Base-by-base conservation (phyloP, 306 rosid species). In the Dicorynia guianensis region DNA sequence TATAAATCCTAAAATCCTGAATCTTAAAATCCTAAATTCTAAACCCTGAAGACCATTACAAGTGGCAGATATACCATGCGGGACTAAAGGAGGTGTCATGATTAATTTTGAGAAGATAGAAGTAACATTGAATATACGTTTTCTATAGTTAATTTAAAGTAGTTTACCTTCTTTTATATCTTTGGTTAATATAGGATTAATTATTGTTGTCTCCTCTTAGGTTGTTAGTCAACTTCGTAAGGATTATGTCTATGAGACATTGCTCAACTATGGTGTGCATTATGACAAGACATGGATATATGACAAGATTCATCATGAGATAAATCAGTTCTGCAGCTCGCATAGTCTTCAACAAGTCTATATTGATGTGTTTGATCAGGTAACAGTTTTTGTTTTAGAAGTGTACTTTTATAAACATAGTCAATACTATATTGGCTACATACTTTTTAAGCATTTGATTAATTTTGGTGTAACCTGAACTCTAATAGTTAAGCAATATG, bases 61-160 rank as follows among this genome's bases (percentile, higher is more conserved):
- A 97, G 97, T 95, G 72, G 89, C 86, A 79, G 89, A 92, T 76
- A 92, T 95, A 87, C 92, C 99, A 20, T 95, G 99, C 0, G 99
- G 97, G 76, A 92, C 97, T 11, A 95, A 95, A 82, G 99, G 97
- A 59, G 99, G 93, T 67, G 97, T 95, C 64, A 92, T 90, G 97
- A 95, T 90, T 62, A 85, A 53, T 74, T 95, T 95, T 65, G 97
- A 76, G 81, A 95, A 92, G 89, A 92, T 95, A 46, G 93, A 95
- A 93, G 99, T 95, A 79, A 12, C 52, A 36, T 59, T 42, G 25
- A 33, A 49, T 63, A 11, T 60, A 20, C 30, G 38, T 53, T 48
- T 77, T n/a, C 19, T 74, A 40, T 0, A 4, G 15, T 11, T 5
- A 11, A 20, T 64, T 18, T 17, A 15, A 30, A 17, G 34, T 71